Evolutionary conservation across 768 basidiomycete genomes (phyloP).

Genomic region (Lanmaoa pseudosensibilis): DNA sequence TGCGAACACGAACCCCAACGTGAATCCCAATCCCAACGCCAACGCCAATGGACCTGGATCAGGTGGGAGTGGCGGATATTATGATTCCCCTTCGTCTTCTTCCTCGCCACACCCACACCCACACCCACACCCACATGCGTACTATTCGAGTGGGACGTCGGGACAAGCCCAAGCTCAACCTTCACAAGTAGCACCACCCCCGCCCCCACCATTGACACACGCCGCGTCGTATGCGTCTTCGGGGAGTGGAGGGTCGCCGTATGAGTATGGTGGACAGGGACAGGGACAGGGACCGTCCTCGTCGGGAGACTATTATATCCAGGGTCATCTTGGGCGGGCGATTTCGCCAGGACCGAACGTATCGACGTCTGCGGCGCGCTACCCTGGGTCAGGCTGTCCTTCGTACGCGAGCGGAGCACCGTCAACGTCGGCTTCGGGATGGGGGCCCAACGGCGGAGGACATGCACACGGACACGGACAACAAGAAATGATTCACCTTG

Average conservation of each 20-base stretch:
- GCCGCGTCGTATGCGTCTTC: slow-evolving; percentile 23
- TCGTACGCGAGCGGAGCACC: slow-evolving; percentile 8
- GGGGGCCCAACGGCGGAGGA: slow-evolving; percentile 17
- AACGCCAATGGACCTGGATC: slow-evolving; percentile 11
- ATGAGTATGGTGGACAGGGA: slow-evolving; percentile 23
- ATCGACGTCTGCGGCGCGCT: slow-evolving; percentile 16
- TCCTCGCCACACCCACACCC: slow-evolving; percentile 17
- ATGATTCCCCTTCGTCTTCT: slow-evolving; percentile 24
- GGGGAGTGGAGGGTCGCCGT: slow-evolving; percentile 24
- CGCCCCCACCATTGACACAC: slow-evolving; percentile 22
- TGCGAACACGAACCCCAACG: slow-evolving; percentile 22
- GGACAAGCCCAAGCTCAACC: slow-evolving; percentile 18
- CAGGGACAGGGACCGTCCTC: slow-evolving; percentile 22
- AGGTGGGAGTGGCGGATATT: slow-evolving; percentile 22
- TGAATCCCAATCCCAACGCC: slow-evolving; percentile 5
- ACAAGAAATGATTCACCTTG: slow-evolving; percentile 37
- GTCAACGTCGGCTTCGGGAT: slow-evolving; percentile 8
- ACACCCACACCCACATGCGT: slow-evolving; percentile 19
- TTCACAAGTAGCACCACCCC: slow-evolving; percentile 16
- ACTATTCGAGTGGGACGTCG: slow-evolving; percentile 23
- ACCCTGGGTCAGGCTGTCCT: slow-evolving; percentile 5
- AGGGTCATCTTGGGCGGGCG: slow-evolving; percentile 17
- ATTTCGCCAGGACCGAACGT: slow-evolving; percentile 21
- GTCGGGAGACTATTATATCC: slow-evolving; percentile 27
- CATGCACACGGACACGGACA: slow-evolving; percentile 24